Conservation (phyloP, 139 green algal genomes). For the Chlamydomonas schloesseri region DNA sequence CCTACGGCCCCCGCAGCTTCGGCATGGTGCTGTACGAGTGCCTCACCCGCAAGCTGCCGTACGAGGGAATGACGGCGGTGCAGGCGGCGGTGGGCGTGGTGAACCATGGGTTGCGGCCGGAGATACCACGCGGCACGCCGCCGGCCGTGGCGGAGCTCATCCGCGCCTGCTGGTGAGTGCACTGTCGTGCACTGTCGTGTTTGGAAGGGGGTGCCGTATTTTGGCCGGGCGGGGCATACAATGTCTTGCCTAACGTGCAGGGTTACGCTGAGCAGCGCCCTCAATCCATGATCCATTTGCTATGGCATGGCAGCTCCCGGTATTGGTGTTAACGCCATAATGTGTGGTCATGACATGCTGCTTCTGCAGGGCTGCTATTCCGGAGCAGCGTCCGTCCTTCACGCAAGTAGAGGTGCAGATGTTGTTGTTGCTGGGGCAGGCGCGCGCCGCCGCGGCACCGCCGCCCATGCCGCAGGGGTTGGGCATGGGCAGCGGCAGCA, state of each 20-base stretch:
- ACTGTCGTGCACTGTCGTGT: no score
- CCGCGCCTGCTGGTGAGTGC: conserved; percentile 67
- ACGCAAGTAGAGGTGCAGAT: conserved; percentile 50
- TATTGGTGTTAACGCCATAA: no score
- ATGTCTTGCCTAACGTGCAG: no score
- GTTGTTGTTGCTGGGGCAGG: not conserved
- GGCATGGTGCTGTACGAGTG: conserved; percentile 81
- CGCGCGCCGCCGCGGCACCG: not conserved
- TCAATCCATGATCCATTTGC: no score
- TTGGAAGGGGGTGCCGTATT: no score
- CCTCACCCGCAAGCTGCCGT: conserved; percentile 66
- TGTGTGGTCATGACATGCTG: no score
- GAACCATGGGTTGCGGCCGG: conserved; percentile 65
- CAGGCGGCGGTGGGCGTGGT: conserved; percentile 74
- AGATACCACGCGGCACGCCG: conserved; percentile 64
- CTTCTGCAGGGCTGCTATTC: conserved; percentile 47
- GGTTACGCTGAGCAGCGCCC: no score
- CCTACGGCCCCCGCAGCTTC: conserved; percentile 43
- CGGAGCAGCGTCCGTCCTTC: conserved; percentile 72
- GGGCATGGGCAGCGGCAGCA: not conserved
- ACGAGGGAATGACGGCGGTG: conserved; percentile 57
- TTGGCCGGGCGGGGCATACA: no score
- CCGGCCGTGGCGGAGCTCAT: conserved; percentile 64
- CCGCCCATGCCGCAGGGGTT: no score
- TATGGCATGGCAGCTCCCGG: no score